Conservation (phyloP, 2,329 filamentous ascomycete genomes). For the Bipolaris cookei region DNA sequence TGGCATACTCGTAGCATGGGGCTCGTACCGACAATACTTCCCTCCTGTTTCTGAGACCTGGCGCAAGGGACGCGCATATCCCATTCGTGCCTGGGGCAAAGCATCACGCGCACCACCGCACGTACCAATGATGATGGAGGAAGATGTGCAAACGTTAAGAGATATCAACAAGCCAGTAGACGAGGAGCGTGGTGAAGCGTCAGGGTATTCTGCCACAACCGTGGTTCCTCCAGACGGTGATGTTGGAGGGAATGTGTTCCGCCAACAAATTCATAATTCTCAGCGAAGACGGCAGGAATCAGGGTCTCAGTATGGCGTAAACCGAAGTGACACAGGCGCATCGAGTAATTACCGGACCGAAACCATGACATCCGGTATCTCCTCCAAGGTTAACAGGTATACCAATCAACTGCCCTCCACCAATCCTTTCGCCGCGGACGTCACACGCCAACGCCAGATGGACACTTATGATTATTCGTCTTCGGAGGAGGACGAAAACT, state of each 20-base stretch:
- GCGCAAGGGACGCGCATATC: slow-evolving; percentile 65
- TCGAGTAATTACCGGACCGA: slow-evolving; percentile 38
- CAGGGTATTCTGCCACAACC: slow-evolving; percentile 38
- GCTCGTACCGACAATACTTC: slow-evolving; percentile 65
- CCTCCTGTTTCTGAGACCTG: slow-evolving; percentile 61
- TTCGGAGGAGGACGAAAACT: slow-evolving; percentile 48
- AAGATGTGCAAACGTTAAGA: slow-evolving; percentile 43
- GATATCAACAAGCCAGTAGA: slow-evolving; percentile 36
- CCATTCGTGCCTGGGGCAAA: slow-evolving; percentile 62
- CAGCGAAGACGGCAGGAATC: slow-evolving; percentile 45
- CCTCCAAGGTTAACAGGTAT: slow-evolving; percentile 42
- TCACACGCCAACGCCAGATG: slow-evolving; percentile 34
- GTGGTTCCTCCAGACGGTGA: slow-evolving; percentile 27
- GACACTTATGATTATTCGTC: slow-evolving; percentile 49
- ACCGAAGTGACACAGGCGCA: slow-evolving; percentile 41
- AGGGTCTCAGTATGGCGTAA: slow-evolving; percentile 31
- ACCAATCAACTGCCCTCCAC: slow-evolving; percentile 41
- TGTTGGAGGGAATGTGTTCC: slow-evolving; percentile 46
- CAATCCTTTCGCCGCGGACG: slow-evolving; percentile 41
- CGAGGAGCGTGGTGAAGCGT: slow-evolving; percentile 42
- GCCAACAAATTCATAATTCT: slow-evolving; percentile 47
- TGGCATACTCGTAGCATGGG: slow-evolving; percentile 60
- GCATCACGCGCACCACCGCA: slow-evolving; percentile 46
- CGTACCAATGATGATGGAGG: slow-evolving; percentile 34
- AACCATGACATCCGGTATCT: slow-evolving; percentile 35